Base-by-base conservation (phyloP, 139 green algal genomes). In the Desmodesmus armatus region DNA sequence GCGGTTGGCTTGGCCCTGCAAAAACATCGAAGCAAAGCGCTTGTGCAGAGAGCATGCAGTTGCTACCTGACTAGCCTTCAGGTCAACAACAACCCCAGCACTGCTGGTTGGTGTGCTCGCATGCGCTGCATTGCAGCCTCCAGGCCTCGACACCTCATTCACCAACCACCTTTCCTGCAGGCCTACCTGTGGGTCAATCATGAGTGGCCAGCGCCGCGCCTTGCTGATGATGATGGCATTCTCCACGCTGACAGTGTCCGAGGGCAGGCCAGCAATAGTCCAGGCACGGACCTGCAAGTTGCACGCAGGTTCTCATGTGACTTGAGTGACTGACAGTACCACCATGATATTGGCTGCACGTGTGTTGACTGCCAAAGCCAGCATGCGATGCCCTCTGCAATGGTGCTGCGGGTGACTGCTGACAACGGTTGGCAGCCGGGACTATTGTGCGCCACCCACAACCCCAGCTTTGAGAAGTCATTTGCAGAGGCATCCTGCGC, bases 151-250 rank as follows among this genome's bases (percentile, higher is more conserved):
- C n/a, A n/a, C n/a, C n/a, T n/a, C n/a, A n/a, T n/a, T n/a, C n/a
- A n/a, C n/a, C n/a, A n/a, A n/a, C n/a, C n/a, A n/a, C n/a, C n/a
- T n/a, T n/a, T n/a, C n/a, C n/a, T n/a, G n/a, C 33, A 95, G 88
- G 4, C 92, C 87, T 84, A 96, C 89, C 91, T 96, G 92, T 31
- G 94, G 94, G 89, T 97, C 94, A 70, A 95, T 92, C 92, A 97
- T 95, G 11, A 97, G 91, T 31, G 91, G 90, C 94, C 94, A 97
- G 76, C 94, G 88, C 88, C 95, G 89, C 43, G 91, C 93, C 88
- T 95, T 96, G 62, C 89, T 94, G 5, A 95, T 84, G 85, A 97
- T 96, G 71, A 92, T 93, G 71, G 91, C 94, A 86, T 97, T 97
- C 88, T 97, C 89, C 23, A 96, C 89, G 1, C 87, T 93, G n/a